Evolutionary conservation across 176 grass and related monocot species (phyloP).

Genomic region (Secale cereale): DNA sequence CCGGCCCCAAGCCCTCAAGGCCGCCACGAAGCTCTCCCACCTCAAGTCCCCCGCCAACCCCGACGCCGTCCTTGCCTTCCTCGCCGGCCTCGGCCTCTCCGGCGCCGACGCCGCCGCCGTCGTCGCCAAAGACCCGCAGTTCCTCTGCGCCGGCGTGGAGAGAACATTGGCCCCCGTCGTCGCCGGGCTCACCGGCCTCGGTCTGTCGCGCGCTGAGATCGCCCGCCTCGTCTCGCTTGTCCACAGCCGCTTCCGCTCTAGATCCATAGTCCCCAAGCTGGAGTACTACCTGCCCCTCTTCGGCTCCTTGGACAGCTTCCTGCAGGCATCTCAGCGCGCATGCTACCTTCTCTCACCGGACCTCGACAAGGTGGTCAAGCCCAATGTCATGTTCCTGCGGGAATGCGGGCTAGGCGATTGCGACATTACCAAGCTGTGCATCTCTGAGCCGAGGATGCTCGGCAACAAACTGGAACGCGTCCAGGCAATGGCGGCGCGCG

Average conservation of each 20-base stretch:
- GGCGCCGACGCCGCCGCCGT: background rate
- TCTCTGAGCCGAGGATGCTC: background rate
- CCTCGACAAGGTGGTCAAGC: background rate
- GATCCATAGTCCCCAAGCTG: too few relatives aligned
- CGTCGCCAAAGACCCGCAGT: background rate
- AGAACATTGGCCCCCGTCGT: constrained; percentile 20
- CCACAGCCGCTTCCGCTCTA: background rate
- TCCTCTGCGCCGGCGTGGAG: constrained; percentile 12
- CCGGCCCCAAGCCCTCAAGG: background rate
- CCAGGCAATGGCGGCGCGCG: background rate
- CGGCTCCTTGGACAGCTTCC: too few relatives aligned
- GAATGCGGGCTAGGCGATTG: background rate
- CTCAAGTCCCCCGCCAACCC: background rate
- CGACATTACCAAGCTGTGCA: background rate
- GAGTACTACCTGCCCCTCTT: too few relatives aligned
- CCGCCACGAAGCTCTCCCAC: background rate
- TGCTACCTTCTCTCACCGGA: too few relatives aligned
- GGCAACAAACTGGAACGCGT: background rate
- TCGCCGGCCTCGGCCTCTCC: constrained; percentile 25
- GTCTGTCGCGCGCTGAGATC: background rate
- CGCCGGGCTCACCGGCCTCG: background rate
- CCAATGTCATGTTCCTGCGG: background rate
- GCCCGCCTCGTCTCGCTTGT: background rate
- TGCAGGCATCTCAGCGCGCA: too few relatives aligned
- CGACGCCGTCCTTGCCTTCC: constrained; percentile 37